Conservation (phyloP, 768 basidiomycete genomes). For the Phylloporus sp. region DNA sequence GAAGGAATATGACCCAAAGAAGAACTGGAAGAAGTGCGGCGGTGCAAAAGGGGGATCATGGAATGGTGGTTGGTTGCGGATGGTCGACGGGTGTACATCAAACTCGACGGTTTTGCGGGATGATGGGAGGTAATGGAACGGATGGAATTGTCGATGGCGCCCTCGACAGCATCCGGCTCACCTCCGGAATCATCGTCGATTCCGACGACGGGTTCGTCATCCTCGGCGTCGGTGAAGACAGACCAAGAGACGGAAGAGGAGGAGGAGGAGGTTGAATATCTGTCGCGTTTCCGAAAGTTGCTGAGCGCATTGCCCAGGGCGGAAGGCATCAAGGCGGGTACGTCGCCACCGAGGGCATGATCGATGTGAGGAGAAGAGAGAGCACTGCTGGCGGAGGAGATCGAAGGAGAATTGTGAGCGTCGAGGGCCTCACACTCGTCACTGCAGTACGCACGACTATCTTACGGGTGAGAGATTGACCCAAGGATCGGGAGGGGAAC, state of each 20-base stretch:
- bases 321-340: constrained; percentile 60
- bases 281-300: constrained; percentile 41
- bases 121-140: constrained; percentile 39
- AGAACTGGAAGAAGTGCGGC: constrained; percentile 43
- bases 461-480: constrained; percentile 15
- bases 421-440: constrained; percentile 61
- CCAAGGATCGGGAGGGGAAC: constrained; percentile 22
- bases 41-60: constrained; percentile 52
- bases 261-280: constrained; percentile 56
- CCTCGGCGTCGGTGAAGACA: constrained; percentile 60
- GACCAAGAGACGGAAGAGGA: constrained; percentile 68
- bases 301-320: constrained; percentile 52
- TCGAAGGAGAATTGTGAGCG: constrained; percentile 54
- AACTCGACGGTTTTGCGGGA: constrained; percentile 37
- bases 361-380: constrained; percentile 63
- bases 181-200: constrained; percentile 32
- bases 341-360: constrained; percentile 51
- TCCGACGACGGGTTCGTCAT: constrained; percentile 35
- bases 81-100: constrained; percentile 65
- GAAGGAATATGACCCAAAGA: constrained; percentile 30
- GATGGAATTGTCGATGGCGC: constrained; percentile 36
- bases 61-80: constrained; percentile 67
- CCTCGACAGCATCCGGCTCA: constrained; percentile 32
- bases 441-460: constrained; percentile 67
- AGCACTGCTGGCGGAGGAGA: constrained; percentile 60